phyloP scores from a whole-genome alignment of 108 stramenopile genomes.

The Seminavis robusta region DNA sequence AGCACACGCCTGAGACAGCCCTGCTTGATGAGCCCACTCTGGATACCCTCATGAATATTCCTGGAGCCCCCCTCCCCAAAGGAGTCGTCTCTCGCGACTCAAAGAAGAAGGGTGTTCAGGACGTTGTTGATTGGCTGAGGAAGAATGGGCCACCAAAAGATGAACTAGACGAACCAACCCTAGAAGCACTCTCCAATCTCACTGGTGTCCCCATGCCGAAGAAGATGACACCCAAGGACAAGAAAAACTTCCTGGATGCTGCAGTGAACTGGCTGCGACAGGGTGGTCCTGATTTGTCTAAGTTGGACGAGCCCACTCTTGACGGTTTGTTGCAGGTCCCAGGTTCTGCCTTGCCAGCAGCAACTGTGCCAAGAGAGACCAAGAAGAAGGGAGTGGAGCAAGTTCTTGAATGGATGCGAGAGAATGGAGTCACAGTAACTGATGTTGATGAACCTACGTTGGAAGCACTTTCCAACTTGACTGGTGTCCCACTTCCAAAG shows the following conservation, averaged over 20 bases:
- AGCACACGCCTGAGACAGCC: conserved; percentile 1
- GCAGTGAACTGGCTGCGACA: conserved; percentile 6
- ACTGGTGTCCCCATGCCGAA: conserved; percentile 3
- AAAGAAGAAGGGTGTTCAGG: conserved; percentile 7
- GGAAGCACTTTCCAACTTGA: conserved; percentile 2
- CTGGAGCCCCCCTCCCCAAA: conserved; percentile 1
- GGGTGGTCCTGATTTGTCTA: not conserved
- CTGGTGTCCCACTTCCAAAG: not conserved
- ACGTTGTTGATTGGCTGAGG: conserved; percentile 28
- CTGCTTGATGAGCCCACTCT: conserved; percentile 2
- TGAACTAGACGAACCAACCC: conserved; percentile 1
- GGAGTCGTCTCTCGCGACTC: not conserved
- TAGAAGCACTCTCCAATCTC: conserved; percentile 3
- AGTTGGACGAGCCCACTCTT: not conserved
- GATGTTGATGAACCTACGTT: not conserved
- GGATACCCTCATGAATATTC: not conserved
- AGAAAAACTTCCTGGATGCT: conserved; percentile 5
- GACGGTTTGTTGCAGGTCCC: not conserved
- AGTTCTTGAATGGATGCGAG: conserved; percentile 4
- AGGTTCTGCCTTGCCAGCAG: not conserved
- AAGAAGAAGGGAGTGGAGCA: not conserved
- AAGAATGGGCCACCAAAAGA: not conserved
- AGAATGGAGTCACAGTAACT: not conserved
- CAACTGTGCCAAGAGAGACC: not conserved
- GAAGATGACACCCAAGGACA: conserved; percentile 1